Evolutionary conservation across 495 filamentous ascomycete genomes (phyloP).

Genomic region (Penicillium soppii): DNA sequence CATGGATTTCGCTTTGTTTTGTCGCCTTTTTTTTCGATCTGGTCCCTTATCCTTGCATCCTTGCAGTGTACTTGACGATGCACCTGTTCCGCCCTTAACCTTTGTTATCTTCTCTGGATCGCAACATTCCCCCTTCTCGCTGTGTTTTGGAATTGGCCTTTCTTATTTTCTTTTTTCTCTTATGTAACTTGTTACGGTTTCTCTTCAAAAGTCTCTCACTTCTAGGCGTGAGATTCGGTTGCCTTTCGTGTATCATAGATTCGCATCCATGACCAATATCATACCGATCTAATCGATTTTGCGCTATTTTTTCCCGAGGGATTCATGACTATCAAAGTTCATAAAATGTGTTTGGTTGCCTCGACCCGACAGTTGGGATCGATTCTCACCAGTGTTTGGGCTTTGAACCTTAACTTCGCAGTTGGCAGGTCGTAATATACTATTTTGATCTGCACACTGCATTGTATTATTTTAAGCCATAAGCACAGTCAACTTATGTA

Average conservation of each 20-base stretch:
- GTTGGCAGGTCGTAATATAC: neutral
- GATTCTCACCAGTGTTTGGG: neutral
- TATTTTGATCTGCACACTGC: neutral
- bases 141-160: slow-evolving; percentile 16
- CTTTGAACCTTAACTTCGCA: neutral
- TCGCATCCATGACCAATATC: slow-evolving; percentile 32
- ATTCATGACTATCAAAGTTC: no score
- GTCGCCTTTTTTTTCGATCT: slow-evolving; percentile 24
- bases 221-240: slow-evolving; percentile 22
- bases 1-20: slow-evolving; percentile 8
- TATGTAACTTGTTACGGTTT: slow-evolving; percentile 33
- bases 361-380: neutral
- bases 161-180: slow-evolving; percentile 20
- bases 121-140: slow-evolving; percentile 8
- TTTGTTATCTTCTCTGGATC: slow-evolving; percentile 27
- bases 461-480: no score
- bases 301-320: neutral
- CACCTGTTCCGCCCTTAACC: slow-evolving; percentile 23
- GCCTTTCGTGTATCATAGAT: slow-evolving; percentile 39
- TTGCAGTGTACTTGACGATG: slow-evolving; percentile 18
- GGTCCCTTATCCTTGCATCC: slow-evolving; percentile 9
- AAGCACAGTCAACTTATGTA: neutral
- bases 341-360: neutral
- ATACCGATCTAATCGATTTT: slow-evolving; percentile 20
- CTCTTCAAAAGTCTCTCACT: slow-evolving; percentile 19